Evolutionary conservation across 495 filamentous ascomycete genomes (phyloP), one percentile per base, ranked within the genome.

Genomic region (Aspergillus incahuasiensis): DNA sequence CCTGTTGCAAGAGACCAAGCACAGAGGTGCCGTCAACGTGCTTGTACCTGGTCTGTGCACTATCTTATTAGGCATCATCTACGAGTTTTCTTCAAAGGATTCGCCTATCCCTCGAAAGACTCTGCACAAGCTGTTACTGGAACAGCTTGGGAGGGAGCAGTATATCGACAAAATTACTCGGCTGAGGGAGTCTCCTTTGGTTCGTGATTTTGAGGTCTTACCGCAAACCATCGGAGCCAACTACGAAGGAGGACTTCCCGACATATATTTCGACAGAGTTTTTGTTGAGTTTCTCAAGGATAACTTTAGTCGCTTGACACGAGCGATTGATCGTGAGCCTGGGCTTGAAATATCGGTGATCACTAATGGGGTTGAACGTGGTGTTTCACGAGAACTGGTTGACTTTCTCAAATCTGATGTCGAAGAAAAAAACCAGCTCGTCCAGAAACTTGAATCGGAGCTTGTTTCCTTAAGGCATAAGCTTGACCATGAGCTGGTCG

Each of bases 81-180:
- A 97, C 64, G 94, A 99, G 63, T 99, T 97, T 61, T 97, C 92
- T 18, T 96, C 92, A 9, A 96, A 95, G 64, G 92, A 97, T 68
- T 97, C 92, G 0, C 92, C 95, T 5, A 84, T 97, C 52, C 82
- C 92, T 9, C 85, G 94, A 48, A 81, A 83, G 21, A 92, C 87
- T 7, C 74, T 97, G 45, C 89, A 94, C 63, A 84, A 88, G 34
- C 81, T 97, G 46, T 79, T 99, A 40, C 80, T 83, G 38, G 84
- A 86, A 25, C 83, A 86, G 46, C 82, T 97, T 63, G 90, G 91
- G 22, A 82, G 92, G 58, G 91, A 96, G 61, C 85, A 86, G 63
- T 99, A 95, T 63, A 83, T 95, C 43, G 90, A 96, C 66, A 87
- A 86, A 60, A 82, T 99, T 28, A 86, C 81, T 1, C 84, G 84